Percentiles rank a stretch among this genome's conserved stretches.
Evolutionary conservation across 129 eudicot species (phyloP).

Genomic region (Chrysanthemum makinoi): DNA sequence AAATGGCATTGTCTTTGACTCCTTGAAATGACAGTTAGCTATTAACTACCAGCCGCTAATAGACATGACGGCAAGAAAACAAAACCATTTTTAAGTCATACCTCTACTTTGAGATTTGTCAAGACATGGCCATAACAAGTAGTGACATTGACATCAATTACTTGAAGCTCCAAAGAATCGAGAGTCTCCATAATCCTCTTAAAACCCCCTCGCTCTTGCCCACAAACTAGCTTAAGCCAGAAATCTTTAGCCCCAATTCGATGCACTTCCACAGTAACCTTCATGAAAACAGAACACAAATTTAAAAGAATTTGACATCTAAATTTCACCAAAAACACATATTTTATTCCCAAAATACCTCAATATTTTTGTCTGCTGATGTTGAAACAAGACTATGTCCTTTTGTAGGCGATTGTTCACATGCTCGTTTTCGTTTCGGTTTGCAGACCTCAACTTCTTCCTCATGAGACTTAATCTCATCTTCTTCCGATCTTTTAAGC

Average conservation of each 20-base stretch:
- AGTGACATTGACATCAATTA: constrained; percentile 52
- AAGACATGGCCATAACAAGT: constrained; percentile 53
- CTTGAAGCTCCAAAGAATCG: constrained; percentile 54
- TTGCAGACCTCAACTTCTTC: constrained; percentile 33
- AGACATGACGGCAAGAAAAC: not conserved
- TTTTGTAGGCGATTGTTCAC: constrained; percentile 15
- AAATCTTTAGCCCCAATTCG: constrained; percentile 48
- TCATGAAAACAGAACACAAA: constrained; percentile 11
- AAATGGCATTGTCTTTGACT: too few relatives aligned
- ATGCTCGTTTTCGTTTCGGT: constrained; percentile 22
- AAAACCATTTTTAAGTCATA: constrained; percentile 8
- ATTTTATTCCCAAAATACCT: constrained; percentile 35
- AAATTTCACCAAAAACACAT: not conserved
- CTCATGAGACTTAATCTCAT: constrained; percentile 22
- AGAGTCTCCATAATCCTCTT: constrained; percentile 56
- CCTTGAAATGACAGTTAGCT: not conserved
- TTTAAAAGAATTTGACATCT: not conserved
- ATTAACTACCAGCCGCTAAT: not conserved
- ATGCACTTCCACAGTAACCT: constrained; percentile 68
- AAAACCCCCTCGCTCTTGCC: constrained; percentile 48
- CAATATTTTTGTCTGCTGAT: constrained; percentile 23
- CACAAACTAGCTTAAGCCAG: constrained; percentile 46
- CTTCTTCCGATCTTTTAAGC: constrained; percentile 41
- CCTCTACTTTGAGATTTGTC: constrained; percentile 62
- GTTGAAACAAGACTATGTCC: constrained; percentile 18